A percentile compares a stretch with the other conserved stretches of the same genome.
Conservation (phyloP, 768 basidiomycete species). For the Boletus tylopilopsis region DNA sequence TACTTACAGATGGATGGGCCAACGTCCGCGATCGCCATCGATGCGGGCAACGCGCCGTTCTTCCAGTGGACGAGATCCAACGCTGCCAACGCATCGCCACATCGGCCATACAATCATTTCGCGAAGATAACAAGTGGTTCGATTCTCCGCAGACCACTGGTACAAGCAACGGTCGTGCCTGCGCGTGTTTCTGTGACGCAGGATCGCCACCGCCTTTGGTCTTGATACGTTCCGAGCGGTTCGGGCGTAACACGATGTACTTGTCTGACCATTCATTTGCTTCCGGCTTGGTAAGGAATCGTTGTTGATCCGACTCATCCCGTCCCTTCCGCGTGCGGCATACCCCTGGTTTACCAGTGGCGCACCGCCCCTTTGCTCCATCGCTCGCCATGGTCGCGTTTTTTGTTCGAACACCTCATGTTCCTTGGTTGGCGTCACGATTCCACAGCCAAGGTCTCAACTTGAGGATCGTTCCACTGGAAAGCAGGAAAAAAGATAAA, state of each 20-base stretch:
- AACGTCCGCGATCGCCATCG: slow-evolving; percentile 3
- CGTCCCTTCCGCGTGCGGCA: slow-evolving; percentile 10
- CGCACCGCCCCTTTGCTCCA: neutral
- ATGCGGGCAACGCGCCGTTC: slow-evolving; percentile 2
- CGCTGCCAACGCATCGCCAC: too few species aligned
- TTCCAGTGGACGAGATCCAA: too few species aligned
- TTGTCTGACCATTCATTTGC: slow-evolving; percentile 6
- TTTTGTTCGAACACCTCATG: neutral
- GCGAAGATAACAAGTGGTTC: neutral
- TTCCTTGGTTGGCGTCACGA: slow-evolving; percentile 1
- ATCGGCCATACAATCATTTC: too few species aligned
- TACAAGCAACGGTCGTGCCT: too few species aligned
- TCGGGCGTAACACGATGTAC: slow-evolving; percentile 15
- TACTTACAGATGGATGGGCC: slow-evolving; percentile 1
- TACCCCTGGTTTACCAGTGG: neutral
- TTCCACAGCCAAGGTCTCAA: neutral
- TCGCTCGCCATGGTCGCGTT: neutral
- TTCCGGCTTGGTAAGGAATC: neutral
- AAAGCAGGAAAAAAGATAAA: neutral
- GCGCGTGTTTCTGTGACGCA: too few species aligned
- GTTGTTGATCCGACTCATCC: slow-evolving; percentile 21
- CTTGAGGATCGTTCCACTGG: slow-evolving; percentile 5
- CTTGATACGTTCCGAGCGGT: slow-evolving; percentile 3
- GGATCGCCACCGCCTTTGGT: slow-evolving; percentile 12
- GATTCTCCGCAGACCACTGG: slow-evolving; percentile 18